Percentiles rank a stretch among this genome's conserved stretches.
These are phyloP conservation scores for Lactarius tabidus DNA, from an alignment of 768 basidiomycete species.

Conservation along the genomic window DNA sequence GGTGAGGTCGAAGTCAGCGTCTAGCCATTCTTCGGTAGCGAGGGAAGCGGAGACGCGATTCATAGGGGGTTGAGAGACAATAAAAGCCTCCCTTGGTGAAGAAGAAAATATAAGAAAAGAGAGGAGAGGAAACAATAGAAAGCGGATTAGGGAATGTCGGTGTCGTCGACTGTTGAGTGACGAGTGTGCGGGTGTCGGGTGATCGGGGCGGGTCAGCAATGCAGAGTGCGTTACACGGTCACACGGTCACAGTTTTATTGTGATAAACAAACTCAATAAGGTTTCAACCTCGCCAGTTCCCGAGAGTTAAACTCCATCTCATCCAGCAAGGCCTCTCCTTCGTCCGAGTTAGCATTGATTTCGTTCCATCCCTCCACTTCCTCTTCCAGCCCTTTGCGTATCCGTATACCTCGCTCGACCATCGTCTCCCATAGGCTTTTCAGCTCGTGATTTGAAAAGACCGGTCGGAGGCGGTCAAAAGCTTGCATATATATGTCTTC, in stretches of 20 bases:
- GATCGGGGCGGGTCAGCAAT: not conserved
- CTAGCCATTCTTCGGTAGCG: conserved; percentile 76
- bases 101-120: conserved; percentile 13
- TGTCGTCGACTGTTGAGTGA: not conserved
- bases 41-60: conserved; percentile 54
- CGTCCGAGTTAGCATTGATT: conserved; percentile 27
- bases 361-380: conserved; percentile 44
- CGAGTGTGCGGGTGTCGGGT: not conserved
- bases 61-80: conserved; percentile 38
- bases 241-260: conserved; percentile 15
- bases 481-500: conserved; percentile 75
- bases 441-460: conserved; percentile 59
- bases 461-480: conserved; percentile 63
- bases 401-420: conserved; percentile 68
- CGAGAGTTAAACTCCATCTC: conserved; percentile 60
- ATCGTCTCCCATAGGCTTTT: conserved; percentile 63
- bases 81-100: conserved; percentile 24
- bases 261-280: conserved; percentile 42
- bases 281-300: conserved; percentile 58
- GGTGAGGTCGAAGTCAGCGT: conserved; percentile 82
- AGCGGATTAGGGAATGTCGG: not conserved
- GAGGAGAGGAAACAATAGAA: not conserved
- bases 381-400: conserved; percentile 60
- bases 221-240: conserved; percentile 1
- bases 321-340: conserved; percentile 30